These are phyloP conservation scores for Thelonectria olida DNA, from an alignment of 2,329 filamentous ascomycete genomes.

Conservation along the genomic window DNA sequence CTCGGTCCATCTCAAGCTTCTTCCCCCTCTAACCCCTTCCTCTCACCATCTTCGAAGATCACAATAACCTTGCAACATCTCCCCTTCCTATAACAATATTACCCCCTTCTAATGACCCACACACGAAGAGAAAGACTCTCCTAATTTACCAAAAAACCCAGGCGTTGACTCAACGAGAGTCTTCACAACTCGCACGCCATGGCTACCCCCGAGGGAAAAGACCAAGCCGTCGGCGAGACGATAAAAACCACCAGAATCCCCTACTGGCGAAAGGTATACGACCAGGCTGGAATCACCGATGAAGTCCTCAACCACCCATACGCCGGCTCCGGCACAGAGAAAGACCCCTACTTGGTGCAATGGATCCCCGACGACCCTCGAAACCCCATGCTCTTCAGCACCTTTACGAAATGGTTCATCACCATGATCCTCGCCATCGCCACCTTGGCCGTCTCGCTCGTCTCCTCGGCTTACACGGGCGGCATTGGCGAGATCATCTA, in stretches of 20 bases:
- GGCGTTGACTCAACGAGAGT: not conserved
- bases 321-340: constrained; percentile 6
- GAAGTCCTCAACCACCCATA: constrained; percentile 10
- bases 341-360: constrained; percentile 7
- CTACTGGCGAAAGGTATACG: constrained; percentile 9
- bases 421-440: constrained; percentile 9
- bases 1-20: not conserved
- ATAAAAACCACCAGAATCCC: not conserved
- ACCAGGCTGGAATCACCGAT: constrained; percentile 11
- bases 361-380: constrained; percentile 17
- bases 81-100: not conserved
- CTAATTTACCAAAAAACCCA: not conserved
- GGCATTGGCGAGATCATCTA: not conserved
- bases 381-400: constrained; percentile 15
- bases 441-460: constrained; percentile 11
- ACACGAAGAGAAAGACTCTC: not conserved
- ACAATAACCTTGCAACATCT: no score
- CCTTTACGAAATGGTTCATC: constrained; percentile 5
- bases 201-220: not conserved
- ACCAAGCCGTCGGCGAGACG: not conserved
- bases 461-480: constrained; percentile 7
- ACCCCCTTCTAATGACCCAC: not conserved
- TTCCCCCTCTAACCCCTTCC: not conserved
- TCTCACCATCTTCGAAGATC: not conserved
- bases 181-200: not conserved